Evolutionary conservation across 768 basidiomycete genomes (phyloP).

Genomic region (Boletus rufocinnamomeus): DNA sequence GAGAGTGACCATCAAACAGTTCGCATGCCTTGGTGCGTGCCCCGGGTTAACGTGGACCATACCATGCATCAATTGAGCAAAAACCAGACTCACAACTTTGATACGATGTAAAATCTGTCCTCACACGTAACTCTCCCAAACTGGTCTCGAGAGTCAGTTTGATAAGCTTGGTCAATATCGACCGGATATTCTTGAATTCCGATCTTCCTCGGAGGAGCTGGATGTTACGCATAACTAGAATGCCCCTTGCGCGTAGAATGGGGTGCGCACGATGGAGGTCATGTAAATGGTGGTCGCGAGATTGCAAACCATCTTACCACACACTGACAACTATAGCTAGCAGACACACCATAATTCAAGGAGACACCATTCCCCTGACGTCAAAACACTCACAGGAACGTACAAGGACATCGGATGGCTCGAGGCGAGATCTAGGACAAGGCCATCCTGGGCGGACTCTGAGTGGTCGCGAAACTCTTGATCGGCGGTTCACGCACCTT

Average conservation of each 20-base stretch:
- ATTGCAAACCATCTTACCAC: background rate
- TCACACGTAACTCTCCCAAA: background rate
- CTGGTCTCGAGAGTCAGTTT: background rate
- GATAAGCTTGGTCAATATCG: background rate
- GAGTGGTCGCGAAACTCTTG: background rate
- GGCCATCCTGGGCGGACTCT: background rate
- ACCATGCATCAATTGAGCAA: background rate
- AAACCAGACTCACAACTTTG: background rate
- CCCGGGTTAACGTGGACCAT: background rate
- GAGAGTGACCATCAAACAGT: background rate
- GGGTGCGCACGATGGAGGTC: background rate
- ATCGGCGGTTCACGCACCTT: background rate
- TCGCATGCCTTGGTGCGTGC: background rate
- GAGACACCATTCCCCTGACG: too few relatives aligned
- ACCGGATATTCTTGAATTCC: background rate
- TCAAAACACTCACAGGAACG: background rate
- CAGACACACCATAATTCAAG: background rate
- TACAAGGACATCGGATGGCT: background rate
- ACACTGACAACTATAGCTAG: background rate
- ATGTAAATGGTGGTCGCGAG: background rate
- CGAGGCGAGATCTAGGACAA: background rate
- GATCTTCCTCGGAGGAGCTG: background rate
- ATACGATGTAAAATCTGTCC: background rate
- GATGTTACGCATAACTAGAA: background rate
- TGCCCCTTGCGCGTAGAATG: too few relatives aligned